phyloP scores from a whole-genome alignment of 148 eudicot species.

The Chenopodium quinoa region DNA sequence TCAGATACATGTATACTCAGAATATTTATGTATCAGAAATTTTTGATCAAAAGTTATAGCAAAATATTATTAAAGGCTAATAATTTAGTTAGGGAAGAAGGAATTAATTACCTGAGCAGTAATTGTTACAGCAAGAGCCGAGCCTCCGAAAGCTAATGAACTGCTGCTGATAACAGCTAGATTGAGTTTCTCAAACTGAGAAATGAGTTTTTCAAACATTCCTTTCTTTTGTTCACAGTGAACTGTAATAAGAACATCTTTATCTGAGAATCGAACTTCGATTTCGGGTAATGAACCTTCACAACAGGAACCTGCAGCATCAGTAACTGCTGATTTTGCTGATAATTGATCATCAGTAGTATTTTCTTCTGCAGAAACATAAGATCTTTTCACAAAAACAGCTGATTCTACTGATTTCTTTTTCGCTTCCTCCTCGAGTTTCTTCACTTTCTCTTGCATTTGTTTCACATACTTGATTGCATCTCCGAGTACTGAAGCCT shows the following conservation, averaged over 20 bases:
- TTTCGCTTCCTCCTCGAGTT: constrained; percentile 62
- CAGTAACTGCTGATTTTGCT: constrained; percentile 10
- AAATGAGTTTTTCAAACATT: constrained; percentile 44
- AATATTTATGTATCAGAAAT: too few species aligned
- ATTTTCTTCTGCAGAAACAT: constrained; percentile 30
- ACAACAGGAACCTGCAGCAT: not conserved
- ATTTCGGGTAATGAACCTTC: constrained; percentile 55
- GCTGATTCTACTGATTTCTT: constrained; percentile 50
- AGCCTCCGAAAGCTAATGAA: constrained; percentile 54
- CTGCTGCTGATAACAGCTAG: constrained; percentile 48
- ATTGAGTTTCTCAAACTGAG: constrained; percentile 52
- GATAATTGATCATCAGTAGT: not conserved
- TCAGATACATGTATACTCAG: not conserved
- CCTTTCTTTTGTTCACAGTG: constrained; percentile 62
- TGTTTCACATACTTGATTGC: constrained; percentile 62
- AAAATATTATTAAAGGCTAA: too few species aligned
- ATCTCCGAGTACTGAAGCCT: constrained; percentile 74
- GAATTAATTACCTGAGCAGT: constrained; percentile 53
- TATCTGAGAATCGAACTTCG: constrained; percentile 51
- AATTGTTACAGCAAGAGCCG: constrained; percentile 54
- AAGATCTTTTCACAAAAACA: constrained; percentile 43
- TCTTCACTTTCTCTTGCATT: constrained; percentile 58
- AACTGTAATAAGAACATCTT: constrained; percentile 55
- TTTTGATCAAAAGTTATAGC: too few species aligned
- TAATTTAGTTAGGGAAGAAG: not conserved